These are phyloP conservation scores for Phytopythium aichiense DNA, from an alignment of 352 stramenopile genomes.

Conservation along the genomic window DNA sequence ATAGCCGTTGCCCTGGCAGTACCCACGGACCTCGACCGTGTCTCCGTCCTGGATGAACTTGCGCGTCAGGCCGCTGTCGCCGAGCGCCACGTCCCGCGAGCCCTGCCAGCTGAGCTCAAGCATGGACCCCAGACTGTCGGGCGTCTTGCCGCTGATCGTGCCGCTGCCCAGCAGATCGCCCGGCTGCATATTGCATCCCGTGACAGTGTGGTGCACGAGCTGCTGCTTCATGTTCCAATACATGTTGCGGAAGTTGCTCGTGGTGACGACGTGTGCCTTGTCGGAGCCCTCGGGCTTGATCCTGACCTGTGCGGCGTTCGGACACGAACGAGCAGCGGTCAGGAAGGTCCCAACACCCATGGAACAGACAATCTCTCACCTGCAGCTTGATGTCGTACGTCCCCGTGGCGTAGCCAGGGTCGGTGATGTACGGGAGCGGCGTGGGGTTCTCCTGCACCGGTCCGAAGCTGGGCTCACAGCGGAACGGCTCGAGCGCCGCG, in stretches of 20 bases:
- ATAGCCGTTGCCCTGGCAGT: slow-evolving; percentile 87
- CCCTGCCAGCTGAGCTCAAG: slow-evolving; percentile 96
- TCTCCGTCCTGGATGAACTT: slow-evolving; percentile 97
- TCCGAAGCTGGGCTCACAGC: slow-evolving; percentile 87
- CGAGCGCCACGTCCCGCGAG: slow-evolving; percentile 70
- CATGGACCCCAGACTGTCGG: slow-evolving; percentile 92
- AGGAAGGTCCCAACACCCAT: slow-evolving; percentile 26
- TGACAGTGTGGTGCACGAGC: slow-evolving; percentile 96
- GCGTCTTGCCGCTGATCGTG: slow-evolving; percentile 91
- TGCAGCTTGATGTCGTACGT: slow-evolving; percentile 90
- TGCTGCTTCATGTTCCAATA: slow-evolving; percentile 98
- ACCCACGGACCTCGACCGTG: slow-evolving; percentile 90
- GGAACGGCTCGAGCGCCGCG: slow-evolving; percentile 93
- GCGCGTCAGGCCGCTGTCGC: slow-evolving; percentile 63
- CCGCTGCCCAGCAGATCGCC: slow-evolving; percentile 94
- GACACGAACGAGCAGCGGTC: slow-evolving; percentile 6
- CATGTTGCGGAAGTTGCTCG: slow-evolving; percentile 95
- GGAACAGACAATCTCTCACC: slow-evolving; percentile 21
- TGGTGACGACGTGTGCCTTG: slow-evolving; percentile 71
- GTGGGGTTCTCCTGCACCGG: slow-evolving; percentile 83
- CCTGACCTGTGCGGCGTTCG: slow-evolving; percentile 28
- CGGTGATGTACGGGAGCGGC: slow-evolving; percentile 92
- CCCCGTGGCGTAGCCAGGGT: slow-evolving; percentile 85
- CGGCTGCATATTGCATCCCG: slow-evolving; percentile 95
- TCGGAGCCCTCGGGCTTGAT: slow-evolving; percentile 58